phyloP scores from a whole-genome alignment of 106 monocot species.

The Acanthochlamys bracteata region DNA sequence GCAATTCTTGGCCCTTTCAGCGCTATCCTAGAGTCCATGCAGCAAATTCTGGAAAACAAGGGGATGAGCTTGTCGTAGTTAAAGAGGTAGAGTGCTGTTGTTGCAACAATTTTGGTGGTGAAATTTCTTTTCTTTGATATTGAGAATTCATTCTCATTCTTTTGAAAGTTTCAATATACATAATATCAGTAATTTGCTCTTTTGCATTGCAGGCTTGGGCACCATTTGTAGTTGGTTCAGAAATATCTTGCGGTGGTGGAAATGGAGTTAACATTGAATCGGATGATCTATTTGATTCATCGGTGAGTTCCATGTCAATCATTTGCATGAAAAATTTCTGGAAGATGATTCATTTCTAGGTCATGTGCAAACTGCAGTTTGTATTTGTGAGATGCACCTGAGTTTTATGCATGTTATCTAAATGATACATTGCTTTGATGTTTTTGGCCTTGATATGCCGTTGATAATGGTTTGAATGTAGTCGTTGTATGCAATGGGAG shows the following conservation, averaged over 20 bases:
- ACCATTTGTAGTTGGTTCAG: conserved; percentile 45
- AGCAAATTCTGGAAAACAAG: conserved; percentile 8
- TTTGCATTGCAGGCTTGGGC: conserved; percentile 59
- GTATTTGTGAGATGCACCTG: too few relatives aligned
- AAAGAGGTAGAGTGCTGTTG: conserved; percentile 49
- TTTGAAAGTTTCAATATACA: too few relatives aligned
- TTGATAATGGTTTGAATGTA: too few relatives aligned
- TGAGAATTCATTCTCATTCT: too few relatives aligned
- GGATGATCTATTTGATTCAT: conserved; percentile 33
- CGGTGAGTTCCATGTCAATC: conserved; percentile 27
- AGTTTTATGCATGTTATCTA: too few relatives aligned
- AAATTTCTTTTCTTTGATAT: not conserved
- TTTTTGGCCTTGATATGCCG: too few relatives aligned
- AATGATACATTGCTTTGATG: too few relatives aligned
- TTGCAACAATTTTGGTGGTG: not conserved
- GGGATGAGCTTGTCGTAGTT: conserved; percentile 33
- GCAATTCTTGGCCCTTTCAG: conserved; percentile 42
- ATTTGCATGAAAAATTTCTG: not conserved
- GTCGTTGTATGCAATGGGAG: too few relatives aligned
- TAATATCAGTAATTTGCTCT: too few relatives aligned
- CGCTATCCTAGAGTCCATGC: conserved; percentile 65
- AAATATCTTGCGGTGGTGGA: conserved; percentile 8
- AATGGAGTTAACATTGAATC: conserved; percentile 13
- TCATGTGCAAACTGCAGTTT: too few relatives aligned
- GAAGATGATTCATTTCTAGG: not conserved